phyloP scores from a whole-genome alignment of 2,329 filamentous ascomycete species.

The Sodiomyces alkalinus region DNA sequence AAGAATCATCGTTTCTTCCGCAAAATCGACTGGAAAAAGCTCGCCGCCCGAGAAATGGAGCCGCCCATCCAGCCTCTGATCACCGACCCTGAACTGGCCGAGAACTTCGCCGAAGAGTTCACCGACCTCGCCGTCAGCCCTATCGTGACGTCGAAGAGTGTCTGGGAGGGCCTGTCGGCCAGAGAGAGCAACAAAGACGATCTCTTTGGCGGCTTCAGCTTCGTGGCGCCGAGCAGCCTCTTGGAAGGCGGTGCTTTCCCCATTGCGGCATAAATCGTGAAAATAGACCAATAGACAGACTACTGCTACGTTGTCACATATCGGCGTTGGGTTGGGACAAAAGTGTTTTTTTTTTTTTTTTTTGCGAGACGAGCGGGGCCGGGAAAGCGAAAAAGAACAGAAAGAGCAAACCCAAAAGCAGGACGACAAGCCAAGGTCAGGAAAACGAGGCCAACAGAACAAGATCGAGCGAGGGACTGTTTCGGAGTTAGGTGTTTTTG shows the following conservation, averaged over 20 bases:
- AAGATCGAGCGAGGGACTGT: too few species aligned
- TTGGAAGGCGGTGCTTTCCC: constrained; percentile 32
- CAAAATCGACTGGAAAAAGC: constrained; percentile 85
- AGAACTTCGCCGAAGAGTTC: constrained; percentile 93
- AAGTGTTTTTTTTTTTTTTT: too few species aligned
- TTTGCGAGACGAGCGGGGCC: too few species aligned
- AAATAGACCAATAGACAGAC: too few species aligned
- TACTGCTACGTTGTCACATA: too few species aligned
- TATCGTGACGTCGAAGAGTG: constrained; percentile 31
- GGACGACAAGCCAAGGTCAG: too few species aligned
- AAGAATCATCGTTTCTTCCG: constrained; percentile 94
- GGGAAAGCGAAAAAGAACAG: too few species aligned
- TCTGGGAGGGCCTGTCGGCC: constrained; percentile 19
- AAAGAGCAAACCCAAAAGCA: too few species aligned
- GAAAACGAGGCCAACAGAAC: too few species aligned
- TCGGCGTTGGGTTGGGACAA: too few species aligned
- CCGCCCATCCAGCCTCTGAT: constrained; percentile 88
- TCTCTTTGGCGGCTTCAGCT: constrained; percentile 49
- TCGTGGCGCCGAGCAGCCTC: constrained; percentile 42
- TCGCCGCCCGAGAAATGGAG: constrained; percentile 67
- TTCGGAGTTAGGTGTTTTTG: too few species aligned
- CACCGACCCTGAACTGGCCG: constrained; percentile 86
- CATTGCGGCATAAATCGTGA: constrained; percentile 8
- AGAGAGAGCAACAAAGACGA: constrained; percentile 31
- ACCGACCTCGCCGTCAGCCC: constrained; percentile 74